Base-by-base conservation (phyloP, 2,329 filamentous ascomycete species). In the Chaetomiaceae sp. region DNA sequence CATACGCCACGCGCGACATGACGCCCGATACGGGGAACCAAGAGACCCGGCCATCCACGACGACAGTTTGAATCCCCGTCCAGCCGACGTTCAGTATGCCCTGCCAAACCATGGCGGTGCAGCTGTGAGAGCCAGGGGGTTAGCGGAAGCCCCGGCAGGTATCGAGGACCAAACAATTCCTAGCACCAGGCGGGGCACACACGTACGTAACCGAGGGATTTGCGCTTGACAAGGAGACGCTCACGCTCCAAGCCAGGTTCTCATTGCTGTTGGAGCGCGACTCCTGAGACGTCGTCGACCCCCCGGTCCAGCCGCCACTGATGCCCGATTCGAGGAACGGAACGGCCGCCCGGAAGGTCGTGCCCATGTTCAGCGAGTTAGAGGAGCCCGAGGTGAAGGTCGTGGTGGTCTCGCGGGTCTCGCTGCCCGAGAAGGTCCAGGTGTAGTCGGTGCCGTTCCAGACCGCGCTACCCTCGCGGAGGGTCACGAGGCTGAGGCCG, bases 361-460 rank as follows among this genome's bases (percentile, higher is more conserved):
- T 38, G 8, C 11, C 20, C 2, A 40, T 15, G 11, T n/a, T 9
- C 2, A 38, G n/a, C 17, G 33, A 22, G 17, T 15, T 30, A 7
- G 29, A 39, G 3, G 4, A 10, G 1, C n/a, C 26, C 10, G 3
- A 11, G 15, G 22, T 9, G 7, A 45, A 49, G 34, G 42, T 17
- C 1, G 38, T 39, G 29, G 38, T 34, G 4, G 11, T 6, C n/a
- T 42, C 42, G 3, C 42, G 34, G 1, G 14, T 18, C 15, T 42
- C 29, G 22, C 5, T 35, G 3, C 47, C 47, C 6, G 47, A 34
- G 15, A 49, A 49, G 4, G 15, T 38, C 27, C 29, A 49, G 0
- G 42, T 24, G 34, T 39, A 46, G 7, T 42, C 38, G 9, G 34
- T 49, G 6, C 42, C 47, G 18, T 45, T 42, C 27, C 34, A 46